phyloP scores from a whole-genome alignment of 139 green algal genomes.

The Chlorella sp. region DNA sequence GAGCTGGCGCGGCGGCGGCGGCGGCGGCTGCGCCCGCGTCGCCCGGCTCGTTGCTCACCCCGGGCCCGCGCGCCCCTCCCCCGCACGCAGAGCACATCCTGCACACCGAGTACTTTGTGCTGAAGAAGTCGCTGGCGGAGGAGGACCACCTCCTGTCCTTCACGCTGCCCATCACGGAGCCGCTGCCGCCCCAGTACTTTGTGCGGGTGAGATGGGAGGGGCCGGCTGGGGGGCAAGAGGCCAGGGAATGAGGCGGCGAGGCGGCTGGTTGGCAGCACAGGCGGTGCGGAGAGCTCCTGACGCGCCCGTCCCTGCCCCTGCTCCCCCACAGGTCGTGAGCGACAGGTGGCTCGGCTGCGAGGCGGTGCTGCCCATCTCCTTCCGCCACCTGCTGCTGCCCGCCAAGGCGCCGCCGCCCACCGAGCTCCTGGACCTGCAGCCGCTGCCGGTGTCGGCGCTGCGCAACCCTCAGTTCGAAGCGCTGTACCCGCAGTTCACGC shows the following conservation, averaged over 20 bases:
- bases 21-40: neutral
- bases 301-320: neutral
- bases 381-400: constrained; percentile 95
- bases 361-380: constrained; percentile 81
- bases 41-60: neutral
- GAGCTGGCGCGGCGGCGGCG: neutral
- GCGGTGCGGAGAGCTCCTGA: no score
- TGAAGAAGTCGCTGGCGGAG: constrained; percentile 79
- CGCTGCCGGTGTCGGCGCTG: constrained; percentile 84
- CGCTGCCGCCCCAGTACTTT: constrained; percentile 98
- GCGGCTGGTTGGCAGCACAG: no score
- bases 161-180: constrained; percentile 92
- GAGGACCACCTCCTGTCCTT: constrained; percentile 92
- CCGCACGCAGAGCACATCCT: constrained; percentile 77
- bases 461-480: constrained; percentile 82
- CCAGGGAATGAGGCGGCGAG: no score
- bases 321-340: constrained; percentile 44
- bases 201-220: constrained; percentile 46
- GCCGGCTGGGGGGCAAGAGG: no score
- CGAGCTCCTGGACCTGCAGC: constrained; percentile 98
- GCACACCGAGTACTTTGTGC: constrained; percentile 95
- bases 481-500: constrained; percentile 75
- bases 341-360: constrained; percentile 92
- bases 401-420: constrained; percentile 95
- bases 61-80: neutral